A percentile compares a stretch with the other conserved stretches of the same genome.
These are phyloP conservation scores for Crotalaria pallida DNA, from an alignment of 306 rosid species.

Conservation along the genomic window DNA sequence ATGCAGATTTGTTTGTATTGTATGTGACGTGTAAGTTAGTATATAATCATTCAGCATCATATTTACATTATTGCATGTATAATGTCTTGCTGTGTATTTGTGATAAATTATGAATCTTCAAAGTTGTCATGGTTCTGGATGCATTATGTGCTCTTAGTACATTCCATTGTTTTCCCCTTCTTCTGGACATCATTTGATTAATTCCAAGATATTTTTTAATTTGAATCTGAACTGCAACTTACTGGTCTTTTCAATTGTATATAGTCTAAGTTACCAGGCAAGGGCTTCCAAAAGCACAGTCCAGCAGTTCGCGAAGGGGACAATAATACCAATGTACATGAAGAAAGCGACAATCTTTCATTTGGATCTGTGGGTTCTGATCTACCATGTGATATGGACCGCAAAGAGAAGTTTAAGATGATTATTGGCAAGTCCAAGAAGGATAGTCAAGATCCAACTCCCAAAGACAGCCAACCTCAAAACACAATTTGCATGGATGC, in stretches of 20 bases:
- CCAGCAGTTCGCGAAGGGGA: conserved; percentile 27
- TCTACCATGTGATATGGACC: conserved; percentile 42
- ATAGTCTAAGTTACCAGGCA: conserved; percentile 51
- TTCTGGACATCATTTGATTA: neutral
- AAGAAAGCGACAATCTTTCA: conserved; percentile 35
- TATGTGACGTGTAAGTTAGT: neutral
- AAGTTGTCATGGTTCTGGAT: neutral
- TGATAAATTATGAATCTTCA: neutral
- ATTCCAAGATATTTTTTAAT: conserved; percentile 2
- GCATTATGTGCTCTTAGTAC: neutral
- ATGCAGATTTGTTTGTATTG: neutral
- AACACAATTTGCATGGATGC: conserved; percentile 47
- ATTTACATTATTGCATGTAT: neutral
- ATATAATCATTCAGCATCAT: neutral
- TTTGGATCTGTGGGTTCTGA: conserved; percentile 44
- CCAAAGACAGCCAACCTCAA: conserved; percentile 39
- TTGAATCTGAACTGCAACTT: conserved; percentile 7
- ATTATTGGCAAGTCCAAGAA: conserved; percentile 55
- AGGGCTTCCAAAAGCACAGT: conserved; percentile 41
- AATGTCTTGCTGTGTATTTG: neutral
- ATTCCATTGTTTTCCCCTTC: neutral
- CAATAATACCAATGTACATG: conserved; percentile 31
- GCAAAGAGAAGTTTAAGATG: conserved; percentile 76
- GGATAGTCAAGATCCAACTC: conserved; percentile 48
- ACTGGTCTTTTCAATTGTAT: conserved; percentile 5